phyloP scores from a whole-genome alignment of 2,329 filamentous ascomycete genomes.

The Leptosphaerulina australis region DNA sequence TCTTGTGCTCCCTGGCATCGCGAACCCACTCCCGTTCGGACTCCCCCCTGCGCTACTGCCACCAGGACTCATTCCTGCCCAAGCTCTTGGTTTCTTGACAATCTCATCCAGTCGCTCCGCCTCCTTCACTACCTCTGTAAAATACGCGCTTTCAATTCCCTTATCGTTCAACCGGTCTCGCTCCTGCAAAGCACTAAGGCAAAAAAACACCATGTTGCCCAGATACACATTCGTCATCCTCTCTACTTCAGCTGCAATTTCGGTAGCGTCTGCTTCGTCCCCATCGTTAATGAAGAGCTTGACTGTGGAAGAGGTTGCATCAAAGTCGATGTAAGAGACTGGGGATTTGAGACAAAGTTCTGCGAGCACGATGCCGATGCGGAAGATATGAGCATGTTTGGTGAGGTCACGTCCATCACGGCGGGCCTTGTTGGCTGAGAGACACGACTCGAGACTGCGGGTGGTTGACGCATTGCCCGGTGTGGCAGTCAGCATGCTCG shows the following conservation, averaged over 20 bases:
- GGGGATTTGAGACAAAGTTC: conserved; percentile 31
- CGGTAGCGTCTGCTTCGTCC: conserved; percentile 23
- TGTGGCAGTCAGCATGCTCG: conserved; percentile 30
- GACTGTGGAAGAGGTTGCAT: conserved; percentile 12
- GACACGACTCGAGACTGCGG: conserved; percentile 22
- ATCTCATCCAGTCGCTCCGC: conserved; percentile 30
- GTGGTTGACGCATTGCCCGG: conserved; percentile 23
- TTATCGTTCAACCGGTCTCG: neutral
- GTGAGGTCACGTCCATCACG: conserved; percentile 21
- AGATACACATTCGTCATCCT: conserved; percentile 24
- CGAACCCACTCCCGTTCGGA: neutral
- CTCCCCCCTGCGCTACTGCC: neutral
- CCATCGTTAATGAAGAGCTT: conserved; percentile 24
- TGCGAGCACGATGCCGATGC: conserved; percentile 34
- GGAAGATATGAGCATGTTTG: conserved; percentile 36
- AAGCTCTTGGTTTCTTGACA: conserved; percentile 15
- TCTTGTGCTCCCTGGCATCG: neutral
- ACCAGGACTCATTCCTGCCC: conserved; percentile 1
- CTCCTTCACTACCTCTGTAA: conserved; percentile 27
- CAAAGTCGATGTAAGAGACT: conserved; percentile 26
- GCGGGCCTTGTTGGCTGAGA: conserved; percentile 9
- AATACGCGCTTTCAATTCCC: conserved; percentile 18
- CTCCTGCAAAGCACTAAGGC: conserved; percentile 24
- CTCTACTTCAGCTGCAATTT: conserved; percentile 34
- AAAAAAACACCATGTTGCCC: conserved; percentile 32